These are phyloP conservation scores for Linum lewisii DNA, from an alignment of 345 rosid species.

Conservation along the genomic window DNA sequence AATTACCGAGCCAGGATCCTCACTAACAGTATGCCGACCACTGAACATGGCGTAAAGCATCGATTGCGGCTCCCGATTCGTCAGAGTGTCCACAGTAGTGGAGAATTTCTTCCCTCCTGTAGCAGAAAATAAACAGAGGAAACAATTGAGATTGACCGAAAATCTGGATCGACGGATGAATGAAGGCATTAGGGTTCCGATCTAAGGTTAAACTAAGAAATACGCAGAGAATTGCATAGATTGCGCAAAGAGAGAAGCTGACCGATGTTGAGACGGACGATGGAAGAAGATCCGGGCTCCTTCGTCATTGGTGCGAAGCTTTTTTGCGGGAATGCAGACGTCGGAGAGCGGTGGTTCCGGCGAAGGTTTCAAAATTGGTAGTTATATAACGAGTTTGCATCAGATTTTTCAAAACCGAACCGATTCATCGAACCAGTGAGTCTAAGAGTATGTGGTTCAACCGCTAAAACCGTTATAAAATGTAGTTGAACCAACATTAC, in stretches of 20 bases:
- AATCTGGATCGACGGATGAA: not conserved
- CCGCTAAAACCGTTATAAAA: too few relatives aligned
- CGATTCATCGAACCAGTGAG: too few relatives aligned
- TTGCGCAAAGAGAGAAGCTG: not conserved
- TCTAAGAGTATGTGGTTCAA: too few relatives aligned
- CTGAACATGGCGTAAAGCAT: slow-evolving; percentile 97
- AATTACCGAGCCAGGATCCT: slow-evolving; percentile 48
- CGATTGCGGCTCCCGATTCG: slow-evolving; percentile 78
- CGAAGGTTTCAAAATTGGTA: not conserved
- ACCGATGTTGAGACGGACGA: slow-evolving; percentile 6
- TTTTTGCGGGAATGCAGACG: not conserved
- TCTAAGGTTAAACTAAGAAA: not conserved
- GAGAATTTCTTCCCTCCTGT: slow-evolving; percentile 84
- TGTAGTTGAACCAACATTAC: too few relatives aligned
- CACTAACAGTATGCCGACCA: slow-evolving; percentile 55
- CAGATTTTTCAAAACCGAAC: too few relatives aligned
- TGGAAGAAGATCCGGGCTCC: not conserved
- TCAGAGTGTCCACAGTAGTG: slow-evolving; percentile 69
- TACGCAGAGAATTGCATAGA: not conserved
- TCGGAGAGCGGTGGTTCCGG: not conserved
- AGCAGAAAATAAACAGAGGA: not conserved
- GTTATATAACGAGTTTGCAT: too few relatives aligned
- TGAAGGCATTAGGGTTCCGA: not conserved
- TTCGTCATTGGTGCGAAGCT: not conserved
- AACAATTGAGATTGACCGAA: not conserved